Evolutionary conservation across 2,329 filamentous ascomycete species (phyloP).

Genomic region (Pleoardoris graminearum): DNA sequence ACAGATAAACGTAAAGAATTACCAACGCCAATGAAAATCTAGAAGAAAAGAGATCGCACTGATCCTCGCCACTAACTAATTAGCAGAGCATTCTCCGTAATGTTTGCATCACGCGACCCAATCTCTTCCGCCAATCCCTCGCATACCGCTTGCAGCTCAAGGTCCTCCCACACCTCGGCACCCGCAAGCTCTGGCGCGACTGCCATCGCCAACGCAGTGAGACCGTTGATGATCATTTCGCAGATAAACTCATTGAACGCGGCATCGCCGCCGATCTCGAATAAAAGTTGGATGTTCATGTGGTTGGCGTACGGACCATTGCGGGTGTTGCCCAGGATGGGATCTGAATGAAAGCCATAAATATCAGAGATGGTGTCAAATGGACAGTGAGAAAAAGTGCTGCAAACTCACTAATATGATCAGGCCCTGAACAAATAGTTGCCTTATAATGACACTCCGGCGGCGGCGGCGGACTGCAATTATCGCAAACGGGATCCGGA

Average conservation of each 20-base stretch:
- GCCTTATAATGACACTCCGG: neutral
- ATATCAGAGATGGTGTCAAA: no score
- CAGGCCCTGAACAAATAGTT: neutral
- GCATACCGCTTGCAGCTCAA: constrained; percentile 4
- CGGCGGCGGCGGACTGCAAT: no score
- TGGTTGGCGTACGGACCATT: constrained; percentile 6
- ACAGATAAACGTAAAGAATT: no score
- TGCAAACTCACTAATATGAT: constrained; percentile 4
- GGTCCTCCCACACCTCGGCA: neutral
- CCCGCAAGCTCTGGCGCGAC: constrained; percentile 7
- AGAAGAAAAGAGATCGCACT: no score
- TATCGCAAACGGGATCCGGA: no score
- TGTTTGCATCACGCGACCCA: neutral
- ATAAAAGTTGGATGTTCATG: constrained; percentile 2
- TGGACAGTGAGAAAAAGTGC: no score
- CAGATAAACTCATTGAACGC: constrained; percentile 4
- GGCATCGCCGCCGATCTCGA: neutral
- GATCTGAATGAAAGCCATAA: no score
- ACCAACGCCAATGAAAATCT: no score
- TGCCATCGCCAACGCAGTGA: constrained; percentile 4
- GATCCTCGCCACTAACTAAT: no score
- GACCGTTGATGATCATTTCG: constrained; percentile 4
- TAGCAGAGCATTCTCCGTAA: neutral
- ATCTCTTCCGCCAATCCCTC: neutral
- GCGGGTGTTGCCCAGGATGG: neutral